Base-by-base conservation (phyloP, 2,329 filamentous ascomycete genomes). In the Juglanconis oblonga region DNA sequence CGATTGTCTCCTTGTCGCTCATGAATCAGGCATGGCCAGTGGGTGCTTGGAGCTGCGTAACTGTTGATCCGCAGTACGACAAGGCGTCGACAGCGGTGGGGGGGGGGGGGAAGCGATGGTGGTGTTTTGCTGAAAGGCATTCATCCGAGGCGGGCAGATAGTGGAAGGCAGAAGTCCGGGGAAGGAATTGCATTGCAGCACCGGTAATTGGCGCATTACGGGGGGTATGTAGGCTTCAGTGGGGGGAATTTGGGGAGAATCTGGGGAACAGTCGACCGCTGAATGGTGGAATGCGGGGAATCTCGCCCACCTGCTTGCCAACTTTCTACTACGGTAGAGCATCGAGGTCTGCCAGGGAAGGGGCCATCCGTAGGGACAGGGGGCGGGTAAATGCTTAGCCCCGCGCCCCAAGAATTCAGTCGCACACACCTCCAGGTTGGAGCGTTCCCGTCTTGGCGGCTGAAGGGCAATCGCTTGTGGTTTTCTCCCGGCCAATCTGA, bases 1-100 rank as follows among this genome's bases (percentile, higher is more conserved):
- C 40, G 66, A 61, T 68, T 42, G 31, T 57, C 47, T 57, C 61
- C 57, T 56, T 51, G 42, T 45, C 14, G 32, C 9, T 58, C 42
- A 53, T 32, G 53, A 31, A 38, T 36, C 32, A 35, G 24, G 32
- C 45, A 57, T 44, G 47, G 36, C 14, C 53, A 38, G 47, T 57
- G 55, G 17, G 17, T 24, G 17, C 17, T 24, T 24, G 17, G 17
- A 24, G 17, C 17, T 24, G 17, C 31, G 17, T 38, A 42, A 29
- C 44, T 50, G 47, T 50, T 50, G 36, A 36, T 50, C 38, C 40
- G 55, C 29, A 14, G 29, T 55, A 31, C 47, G 44, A 55, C 17
- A 31, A 47, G 38, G 38, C 44, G 49, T 31, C 17, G 35, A 17
- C 48, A 44, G 35, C 10, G 10, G 17, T 11, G 6, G 40, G 48